These are phyloP conservation scores for Pyronema domesticum DNA, from an alignment of 495 filamentous ascomycete genomes.

Conservation along the genomic window DNA sequence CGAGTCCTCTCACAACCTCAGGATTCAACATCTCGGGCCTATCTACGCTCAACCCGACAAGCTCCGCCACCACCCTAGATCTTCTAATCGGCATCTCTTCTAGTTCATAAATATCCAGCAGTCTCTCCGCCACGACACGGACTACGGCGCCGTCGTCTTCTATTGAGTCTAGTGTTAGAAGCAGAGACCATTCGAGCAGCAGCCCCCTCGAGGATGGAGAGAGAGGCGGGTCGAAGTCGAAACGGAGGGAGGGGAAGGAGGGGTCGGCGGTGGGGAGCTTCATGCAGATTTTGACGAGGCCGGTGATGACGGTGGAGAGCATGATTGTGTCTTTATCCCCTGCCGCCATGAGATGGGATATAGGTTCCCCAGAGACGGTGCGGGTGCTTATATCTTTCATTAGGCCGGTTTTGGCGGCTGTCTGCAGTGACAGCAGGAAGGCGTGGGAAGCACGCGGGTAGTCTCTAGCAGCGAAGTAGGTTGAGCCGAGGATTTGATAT, in stretches of 20 bases:
- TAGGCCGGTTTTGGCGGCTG: slow-evolving; percentile 12
- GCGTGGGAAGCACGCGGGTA: slow-evolving; percentile 17
- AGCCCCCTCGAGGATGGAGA: slow-evolving; percentile 11
- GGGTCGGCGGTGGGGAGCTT: slow-evolving; percentile 10
- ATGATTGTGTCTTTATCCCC: slow-evolving; percentile 1
- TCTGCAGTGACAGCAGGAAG: slow-evolving; percentile 11
- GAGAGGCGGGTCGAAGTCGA: slow-evolving; percentile 16
- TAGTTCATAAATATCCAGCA: slow-evolving; percentile 19
- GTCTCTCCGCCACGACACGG: slow-evolving; percentile 15
- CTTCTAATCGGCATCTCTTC: slow-evolving; percentile 20
- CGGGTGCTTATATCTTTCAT: slow-evolving; percentile 13
- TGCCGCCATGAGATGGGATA: neutral
- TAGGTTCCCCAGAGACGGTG: slow-evolving; percentile 8
- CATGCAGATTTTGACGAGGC: slow-evolving; percentile 19
- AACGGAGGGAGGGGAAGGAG: slow-evolving; percentile 13
- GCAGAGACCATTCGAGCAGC: slow-evolving; percentile 20
- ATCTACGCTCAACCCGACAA: slow-evolving; percentile 17
- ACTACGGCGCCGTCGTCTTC: slow-evolving; percentile 15
- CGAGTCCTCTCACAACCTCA: slow-evolving; percentile 12
- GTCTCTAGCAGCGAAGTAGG: slow-evolving; percentile 15
- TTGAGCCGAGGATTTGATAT: slow-evolving; percentile 16
- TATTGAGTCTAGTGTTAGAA: slow-evolving; percentile 15
- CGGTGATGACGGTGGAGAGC: slow-evolving; percentile 16
- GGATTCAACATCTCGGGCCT: slow-evolving; percentile 15
- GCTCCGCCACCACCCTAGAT: slow-evolving; percentile 19